Evolutionary conservation across 2,329 filamentous ascomycete genomes (phyloP).

Genomic region (Diplodia intermedia): DNA sequence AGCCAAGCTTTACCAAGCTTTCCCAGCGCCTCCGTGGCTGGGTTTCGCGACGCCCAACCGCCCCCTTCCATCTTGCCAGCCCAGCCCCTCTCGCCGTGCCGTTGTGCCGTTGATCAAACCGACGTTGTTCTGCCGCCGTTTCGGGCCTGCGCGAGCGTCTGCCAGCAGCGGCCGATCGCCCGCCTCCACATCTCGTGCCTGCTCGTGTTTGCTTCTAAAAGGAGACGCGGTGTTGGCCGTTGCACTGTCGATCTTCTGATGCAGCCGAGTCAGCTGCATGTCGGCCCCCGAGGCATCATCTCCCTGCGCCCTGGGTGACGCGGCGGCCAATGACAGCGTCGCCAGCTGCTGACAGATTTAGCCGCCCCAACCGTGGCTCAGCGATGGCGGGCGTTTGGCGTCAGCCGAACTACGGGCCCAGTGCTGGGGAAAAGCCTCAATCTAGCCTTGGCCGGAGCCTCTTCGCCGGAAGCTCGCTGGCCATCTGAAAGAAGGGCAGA

Average conservation of each 20-base stretch:
- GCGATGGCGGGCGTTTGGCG: neutral
- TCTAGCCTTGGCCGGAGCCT: too few species aligned
- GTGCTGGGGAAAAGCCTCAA: neutral
- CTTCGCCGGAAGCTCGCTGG: neutral
- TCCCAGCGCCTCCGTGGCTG: constrained; percentile 21
- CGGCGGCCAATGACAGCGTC: constrained; percentile 14
- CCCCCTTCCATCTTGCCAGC: neutral
- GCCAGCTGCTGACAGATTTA: neutral
- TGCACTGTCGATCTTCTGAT: constrained; percentile 7
- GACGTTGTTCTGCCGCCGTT: neutral
- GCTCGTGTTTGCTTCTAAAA: neutral
- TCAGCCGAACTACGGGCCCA: too few species aligned
- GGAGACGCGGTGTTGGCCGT: neutral
- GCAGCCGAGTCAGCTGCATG: constrained; percentile 1
- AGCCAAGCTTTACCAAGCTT: constrained; percentile 33
- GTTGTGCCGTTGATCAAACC: neutral
- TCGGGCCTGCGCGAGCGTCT: neutral
- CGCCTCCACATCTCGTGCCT: neutral
- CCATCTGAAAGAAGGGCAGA: neutral
- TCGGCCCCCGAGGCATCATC: neutral
- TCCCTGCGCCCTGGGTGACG: constrained; percentile 6
- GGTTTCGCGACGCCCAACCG: neutral
- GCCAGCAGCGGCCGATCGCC: neutral
- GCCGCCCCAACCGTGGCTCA: constrained; percentile 10
- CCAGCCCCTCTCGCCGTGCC: neutral